phyloP scores from a whole-genome alignment of 371 early-diverging fungal genomes.

The Syncephalis fuscata region DNA sequence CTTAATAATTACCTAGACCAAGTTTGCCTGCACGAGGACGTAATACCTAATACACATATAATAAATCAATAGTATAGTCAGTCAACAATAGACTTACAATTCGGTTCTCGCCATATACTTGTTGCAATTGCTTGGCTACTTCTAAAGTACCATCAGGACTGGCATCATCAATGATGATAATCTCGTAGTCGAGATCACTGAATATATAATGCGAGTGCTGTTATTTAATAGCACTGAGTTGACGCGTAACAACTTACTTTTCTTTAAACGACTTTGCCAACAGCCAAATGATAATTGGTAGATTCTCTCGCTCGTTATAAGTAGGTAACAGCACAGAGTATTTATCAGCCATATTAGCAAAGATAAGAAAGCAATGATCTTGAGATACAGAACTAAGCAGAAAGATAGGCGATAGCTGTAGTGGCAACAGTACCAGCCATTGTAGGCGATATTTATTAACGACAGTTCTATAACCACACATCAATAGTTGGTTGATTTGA shows the following conservation, averaged over 20 bases:
- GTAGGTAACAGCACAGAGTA: constrained; percentile 96
- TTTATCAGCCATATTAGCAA: constrained; percentile 9
- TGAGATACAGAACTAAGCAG: too few relatives aligned
- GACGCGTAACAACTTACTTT: constrained; percentile 30
- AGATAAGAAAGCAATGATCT: too few relatives aligned
- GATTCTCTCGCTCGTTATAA: constrained; percentile 96
- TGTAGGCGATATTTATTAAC: too few relatives aligned
- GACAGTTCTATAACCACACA: too few relatives aligned
- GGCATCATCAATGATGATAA: constrained; percentile 96
- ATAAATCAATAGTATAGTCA: not conserved
- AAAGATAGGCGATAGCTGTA: too few relatives aligned
- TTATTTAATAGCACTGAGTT: too few relatives aligned
- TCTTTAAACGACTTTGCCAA: constrained; percentile 74
- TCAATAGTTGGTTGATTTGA: too few relatives aligned
- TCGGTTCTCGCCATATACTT: constrained; percentile 68
- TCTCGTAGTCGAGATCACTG: constrained; percentile 71
- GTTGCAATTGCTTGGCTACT: constrained; percentile 75
- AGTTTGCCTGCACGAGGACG: constrained; percentile 92
- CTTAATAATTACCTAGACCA: constrained; percentile 49
- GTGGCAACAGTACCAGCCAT: too few relatives aligned
- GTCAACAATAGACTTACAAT: constrained; percentile 44
- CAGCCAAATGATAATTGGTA: constrained; percentile 88
- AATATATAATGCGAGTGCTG: not conserved
- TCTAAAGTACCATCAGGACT: constrained; percentile 98
- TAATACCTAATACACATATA: constrained; percentile 31